Evolutionary conservation across 202 grass and related monocot genomes (phyloP).

Genomic region (Carex arenaria): DNA sequence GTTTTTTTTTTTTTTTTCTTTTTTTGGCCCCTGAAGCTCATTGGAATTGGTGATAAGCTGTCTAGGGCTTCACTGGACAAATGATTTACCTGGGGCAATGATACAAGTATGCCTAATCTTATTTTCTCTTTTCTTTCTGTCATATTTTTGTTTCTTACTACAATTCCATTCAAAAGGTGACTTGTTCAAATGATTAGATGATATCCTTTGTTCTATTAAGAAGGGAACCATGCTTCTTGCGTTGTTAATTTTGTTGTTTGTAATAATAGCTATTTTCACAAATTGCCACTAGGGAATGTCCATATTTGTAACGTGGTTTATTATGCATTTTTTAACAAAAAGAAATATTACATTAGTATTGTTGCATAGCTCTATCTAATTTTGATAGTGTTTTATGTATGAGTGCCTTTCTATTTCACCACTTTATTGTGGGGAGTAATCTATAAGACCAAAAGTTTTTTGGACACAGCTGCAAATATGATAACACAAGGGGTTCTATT

Average conservation of each 20-base stretch:
- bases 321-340: slow-evolving; percentile 4
- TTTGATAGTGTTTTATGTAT: background rate
- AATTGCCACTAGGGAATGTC: background rate
- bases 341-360: background rate
- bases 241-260: background rate
- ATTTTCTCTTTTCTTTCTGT: background rate
- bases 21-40: slow-evolving; percentile 52
- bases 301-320: background rate
- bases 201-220: background rate
- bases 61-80: slow-evolving; percentile 97
- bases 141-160: background rate
- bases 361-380: background rate
- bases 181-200: background rate
- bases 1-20: slow-evolving; percentile 1
- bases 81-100: slow-evolving; percentile 96
- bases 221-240: background rate
- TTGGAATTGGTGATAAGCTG: slow-evolving; percentile 86
- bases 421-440: background rate
- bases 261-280: background rate
- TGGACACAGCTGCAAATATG: background rate
- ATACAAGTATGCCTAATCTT: slow-evolving; percentile 56
- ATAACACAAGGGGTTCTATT: background rate
- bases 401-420: no score
- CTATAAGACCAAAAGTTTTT: background rate
- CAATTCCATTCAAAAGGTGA: background rate